These are phyloP conservation scores for Cercospora citrullina DNA, from an alignment of 2,329 filamentous ascomycete genomes.

Conservation along the genomic window DNA sequence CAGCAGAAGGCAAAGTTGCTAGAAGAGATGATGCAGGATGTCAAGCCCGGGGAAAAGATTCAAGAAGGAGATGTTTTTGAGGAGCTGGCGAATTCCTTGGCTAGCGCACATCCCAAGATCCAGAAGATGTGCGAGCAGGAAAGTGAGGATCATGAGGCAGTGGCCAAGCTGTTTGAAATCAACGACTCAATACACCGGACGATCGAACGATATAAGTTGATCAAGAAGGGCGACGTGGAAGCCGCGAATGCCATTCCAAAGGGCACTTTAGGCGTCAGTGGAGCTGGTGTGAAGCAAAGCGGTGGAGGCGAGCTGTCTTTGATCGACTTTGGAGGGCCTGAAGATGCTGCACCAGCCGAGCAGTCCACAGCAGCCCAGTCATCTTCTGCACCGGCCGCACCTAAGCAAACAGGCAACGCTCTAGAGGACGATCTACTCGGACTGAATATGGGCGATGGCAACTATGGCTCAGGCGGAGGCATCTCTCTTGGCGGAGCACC, in stretches of 20 bases:
- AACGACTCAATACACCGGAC: conserved; percentile 99
- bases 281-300: conserved; percentile 63
- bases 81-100: conserved; percentile 84
- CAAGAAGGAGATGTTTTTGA: conserved; percentile 68
- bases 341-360: conserved; percentile 44
- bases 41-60: conserved; percentile 78
- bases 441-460: conserved; percentile 72
- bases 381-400: conserved; percentile 43
- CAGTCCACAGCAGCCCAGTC: conserved; percentile 35
- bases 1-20: conserved; percentile 91
- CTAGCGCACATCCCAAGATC: conserved; percentile 96
- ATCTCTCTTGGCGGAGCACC: conserved; percentile 68
- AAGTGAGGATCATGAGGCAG: conserved; percentile 92
- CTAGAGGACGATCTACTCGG: conserved; percentile 90
- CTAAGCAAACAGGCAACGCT: conserved; percentile 58
- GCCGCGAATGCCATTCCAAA: conserved; percentile 79
- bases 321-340: conserved; percentile 81
- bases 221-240: conserved; percentile 92
- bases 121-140: conserved; percentile 99
- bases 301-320: conserved; percentile 79
- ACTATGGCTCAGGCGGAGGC: conserved; percentile 72
- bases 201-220: conserved; percentile 88
- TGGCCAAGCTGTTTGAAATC: conserved; percentile 92
- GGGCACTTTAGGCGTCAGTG: conserved; percentile 70
- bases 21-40: conserved; percentile 87